Evolutionary conservation across 768 basidiomycete species (phyloP), one percentile per base, ranked within the genome.

Genomic region (Mycena galopus): DNA sequence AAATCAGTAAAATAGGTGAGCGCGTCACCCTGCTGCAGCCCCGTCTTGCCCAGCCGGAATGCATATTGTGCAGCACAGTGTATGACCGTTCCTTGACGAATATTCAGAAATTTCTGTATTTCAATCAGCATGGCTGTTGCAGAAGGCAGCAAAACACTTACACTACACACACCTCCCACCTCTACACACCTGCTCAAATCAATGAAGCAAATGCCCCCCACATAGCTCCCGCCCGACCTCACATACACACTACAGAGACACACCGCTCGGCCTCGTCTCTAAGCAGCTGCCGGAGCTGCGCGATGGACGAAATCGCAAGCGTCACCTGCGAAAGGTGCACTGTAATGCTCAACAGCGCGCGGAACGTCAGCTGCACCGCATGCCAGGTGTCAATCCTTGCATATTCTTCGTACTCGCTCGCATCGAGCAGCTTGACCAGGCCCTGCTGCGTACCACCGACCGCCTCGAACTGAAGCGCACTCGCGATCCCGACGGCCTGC

Each of bases 261-360:
- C 91, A 92, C 39, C 87, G 86, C 78, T 93, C 92, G 27, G 94
- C 88, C 79, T 97, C 96, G 74, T 96, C 93, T 27, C 86, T 85
- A 14, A 97, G 86, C 29, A 97, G 83, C 70, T 95, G 91, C 29
- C 86, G 84, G 37, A 97, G 85, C 77, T 96, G 93, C 7, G 93
- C 90, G 25, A 96, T 88, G 3, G 94, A 94, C 6, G 91, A 88
- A 17, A 96, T 89, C 1, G 87, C 78, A 21, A 95, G 81, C 2
- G 93, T 95, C 17, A 94, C 93, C 81, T 94, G 94, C 8, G 94
- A 88, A 25, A 96, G 87, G 78, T 95, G 93, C 0, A 92, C 94
- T 21, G 87, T 90, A 30, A 96, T 81, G 12, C 88, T 88, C 14
- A 94, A 94, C 19, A 95, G 95, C 0, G 95, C 91, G 23, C 86